Evolutionary conservation across 169 alveolate species (phyloP), one percentile per base, ranked within the genome.

Genomic region (Plasmodium yoelii): DNA sequence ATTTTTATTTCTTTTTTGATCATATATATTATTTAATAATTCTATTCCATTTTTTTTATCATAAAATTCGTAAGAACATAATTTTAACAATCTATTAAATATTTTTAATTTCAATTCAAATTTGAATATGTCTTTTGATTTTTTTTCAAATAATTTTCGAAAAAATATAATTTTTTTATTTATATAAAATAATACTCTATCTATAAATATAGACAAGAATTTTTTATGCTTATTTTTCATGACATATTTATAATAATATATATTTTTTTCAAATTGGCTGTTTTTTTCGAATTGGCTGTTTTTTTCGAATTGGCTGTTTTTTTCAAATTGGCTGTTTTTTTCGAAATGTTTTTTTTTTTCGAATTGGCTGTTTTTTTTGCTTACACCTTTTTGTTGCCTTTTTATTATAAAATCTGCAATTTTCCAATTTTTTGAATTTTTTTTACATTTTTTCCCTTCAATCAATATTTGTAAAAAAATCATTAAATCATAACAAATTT

Each of bases 401-500:
- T 64, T 49, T n/a, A 13, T 42, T 34, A 1, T 22, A 22, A 22
- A 22, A 22, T 22, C 26, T 22, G 42, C 4, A 3, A 0, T 3
- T 34, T 34, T 34, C 42, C 42, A 34, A 19, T 39, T 60, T 9
- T 53, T 39, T 4, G 9, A 34, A 8, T 18, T n/a, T 46, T 24
- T 15, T 61, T 51, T 5, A 42, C 49, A 61, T 49, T 75, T 75
- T 64, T 57, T 73, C 13, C 87, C 87, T 28, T 73, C 42, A 10
- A 82, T 82, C 10, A 82, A 61, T 42, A 82, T 51, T 67, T 82
- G 90, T 42, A 82, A 82, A 47, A 82, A 82, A 42, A 82, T 24
- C 84, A 82, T 82, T 7, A 82, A 64, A 46, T 82, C 90, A 13
- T 82, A 47, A 56, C 90, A 82, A 26, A 82, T 82, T 70, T 82